Evolutionary conservation across 257 asterid genomes (phyloP).

Genomic region (Henckelia pumila): DNA sequence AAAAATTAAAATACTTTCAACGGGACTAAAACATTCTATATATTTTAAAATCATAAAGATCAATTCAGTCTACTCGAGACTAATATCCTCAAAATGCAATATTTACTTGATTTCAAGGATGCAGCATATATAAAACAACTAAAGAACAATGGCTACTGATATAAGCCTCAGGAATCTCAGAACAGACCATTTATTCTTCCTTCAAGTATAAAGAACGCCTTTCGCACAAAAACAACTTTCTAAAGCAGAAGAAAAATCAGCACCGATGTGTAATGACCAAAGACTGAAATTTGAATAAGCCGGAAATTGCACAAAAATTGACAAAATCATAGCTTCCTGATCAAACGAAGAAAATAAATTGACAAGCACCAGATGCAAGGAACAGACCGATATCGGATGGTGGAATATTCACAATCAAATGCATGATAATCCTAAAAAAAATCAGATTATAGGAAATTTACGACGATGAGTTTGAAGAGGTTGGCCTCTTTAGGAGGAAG

Average conservation of each 20-base stretch:
- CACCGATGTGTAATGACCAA: not conserved
- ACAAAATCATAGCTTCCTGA: conserved; percentile 4
- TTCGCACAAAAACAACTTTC: not conserved
- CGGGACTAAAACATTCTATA: not conserved
- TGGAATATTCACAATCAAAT: conserved; percentile 1
- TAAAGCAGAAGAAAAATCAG: conserved; percentile 10
- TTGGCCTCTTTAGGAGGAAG: conserved; percentile 98
- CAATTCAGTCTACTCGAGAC: not conserved
- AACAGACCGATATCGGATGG: not conserved
- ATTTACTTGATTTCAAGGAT: not conserved
- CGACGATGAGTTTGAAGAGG: conserved; percentile 98
- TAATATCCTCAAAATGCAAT: not conserved
- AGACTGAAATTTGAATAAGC: not conserved
- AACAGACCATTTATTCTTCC: not conserved
- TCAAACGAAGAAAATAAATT: conserved; percentile 4
- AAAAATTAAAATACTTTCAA: not conserved
- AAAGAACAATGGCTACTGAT: not conserved
- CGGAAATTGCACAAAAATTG: not conserved
- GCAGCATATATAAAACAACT: not conserved
- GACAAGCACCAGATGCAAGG: not conserved
- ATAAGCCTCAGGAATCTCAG: not conserved
- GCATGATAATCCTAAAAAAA: conserved; percentile 32
- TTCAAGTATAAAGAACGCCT: not conserved
- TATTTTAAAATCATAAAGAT: too few relatives aligned
- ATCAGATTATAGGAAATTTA: conserved; percentile 34